phyloP scores from a whole-genome alignment of 345 rosid genomes.

The Eucalyptus paniculata region DNA sequence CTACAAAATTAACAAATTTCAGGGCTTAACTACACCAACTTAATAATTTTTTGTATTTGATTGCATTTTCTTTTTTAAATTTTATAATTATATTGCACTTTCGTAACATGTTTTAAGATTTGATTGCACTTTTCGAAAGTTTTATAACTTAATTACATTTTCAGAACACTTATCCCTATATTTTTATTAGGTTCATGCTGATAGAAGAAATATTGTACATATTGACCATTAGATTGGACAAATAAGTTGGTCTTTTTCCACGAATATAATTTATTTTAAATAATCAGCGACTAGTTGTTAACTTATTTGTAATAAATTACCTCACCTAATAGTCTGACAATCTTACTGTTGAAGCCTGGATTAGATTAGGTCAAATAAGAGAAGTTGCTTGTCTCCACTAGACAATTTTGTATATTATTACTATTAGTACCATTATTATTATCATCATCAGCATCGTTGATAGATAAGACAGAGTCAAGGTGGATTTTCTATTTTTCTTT shows the following conservation, averaged over 20 bases:
- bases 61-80: too few species aligned
- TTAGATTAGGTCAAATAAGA: background rate
- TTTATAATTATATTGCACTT: too few species aligned
- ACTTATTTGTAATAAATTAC: background rate
- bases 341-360: background rate
- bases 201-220: background rate
- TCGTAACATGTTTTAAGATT: rapidly evolving
- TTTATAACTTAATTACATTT: too few species aligned
- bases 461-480: background rate
- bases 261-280: background rate
- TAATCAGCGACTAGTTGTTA: background rate
- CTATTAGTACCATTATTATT: background rate
- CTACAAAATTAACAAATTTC: too few species aligned
- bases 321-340: background rate
- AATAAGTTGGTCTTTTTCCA: background rate
- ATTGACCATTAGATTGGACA: background rate
- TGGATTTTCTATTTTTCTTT: background rate
- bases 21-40: rapidly evolving
- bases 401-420: background rate
- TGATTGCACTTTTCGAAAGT: rapidly evolving
- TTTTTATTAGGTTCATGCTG: background rate
- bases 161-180: background rate
- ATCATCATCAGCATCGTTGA: background rate
- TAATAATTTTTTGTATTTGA: too few species aligned
- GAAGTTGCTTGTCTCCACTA: background rate